Evolutionary conservation across 768 basidiomycete genomes (phyloP), one percentile per base, ranked within the genome.

Genomic region (Russula emetica): DNA sequence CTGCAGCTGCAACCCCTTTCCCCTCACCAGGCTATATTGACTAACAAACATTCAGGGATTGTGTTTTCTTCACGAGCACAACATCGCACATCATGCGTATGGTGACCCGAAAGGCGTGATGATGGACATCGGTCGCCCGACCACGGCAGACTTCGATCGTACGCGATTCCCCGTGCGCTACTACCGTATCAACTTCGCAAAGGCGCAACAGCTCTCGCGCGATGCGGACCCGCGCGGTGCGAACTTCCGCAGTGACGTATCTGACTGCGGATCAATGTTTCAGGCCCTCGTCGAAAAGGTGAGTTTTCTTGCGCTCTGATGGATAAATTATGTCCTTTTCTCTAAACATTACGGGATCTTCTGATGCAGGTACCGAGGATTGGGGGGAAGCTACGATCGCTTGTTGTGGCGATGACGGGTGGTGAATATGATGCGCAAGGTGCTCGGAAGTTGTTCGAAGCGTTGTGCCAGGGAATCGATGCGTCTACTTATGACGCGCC

Each of bases 401-500:
- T 84, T 11, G 76, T 79, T 13, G 76, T 75, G 42, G 77, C 79
- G n/a, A 83, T 84, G 82, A 74, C 69, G 0, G 68, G 74, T 3
- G 79, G 80, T 32, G 76, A 75, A 30, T 82, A 82, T 66, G 76
- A 74, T n/a, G 81, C 81, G 1, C 80, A 84, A 42, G 80, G 79
- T 55, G 72, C 80, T 2, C 75, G 79, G 13, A 79, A 78, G 56
- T 72, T 82, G 52, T 82, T 83, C 60, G 82, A 83, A 64, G 79
- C 80, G 13, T 70, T 81, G 7, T 79, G 78, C 64, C 76, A 76
- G 60, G 74, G 79, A 7, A 70, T 83, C 16, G 78, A 80, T 38
- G 73, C 76, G 3, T 69, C 74, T 8, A 71, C 77, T 4, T 80
- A 82, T 66, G 79, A 81, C 11, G 42, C 63, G 20, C 61, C 58